Percentiles rank a stretch among this genome's conserved stretches.
These are phyloP conservation scores for Candida fluviatilis DNA, from an alignment of 805 yeast genomes.

Conservation along the genomic window DNA sequence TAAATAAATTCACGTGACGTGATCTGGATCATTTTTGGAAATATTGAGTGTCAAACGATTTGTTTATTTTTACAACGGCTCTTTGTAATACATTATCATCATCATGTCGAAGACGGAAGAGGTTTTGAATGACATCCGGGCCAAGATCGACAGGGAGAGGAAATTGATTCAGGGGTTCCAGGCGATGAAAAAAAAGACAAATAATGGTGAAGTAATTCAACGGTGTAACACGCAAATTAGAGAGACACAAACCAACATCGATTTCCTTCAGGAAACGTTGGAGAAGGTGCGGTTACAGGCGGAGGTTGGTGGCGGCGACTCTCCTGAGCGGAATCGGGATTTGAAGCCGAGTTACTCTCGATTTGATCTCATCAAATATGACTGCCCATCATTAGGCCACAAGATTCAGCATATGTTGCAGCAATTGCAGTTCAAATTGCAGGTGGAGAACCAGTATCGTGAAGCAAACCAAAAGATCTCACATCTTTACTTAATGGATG, in stretches of 20 bases:
- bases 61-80: neutral
- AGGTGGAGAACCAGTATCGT: constrained; percentile 89
- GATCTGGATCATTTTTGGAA: no score
- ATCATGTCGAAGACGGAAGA: constrained; percentile 18
- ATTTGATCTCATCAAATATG: constrained; percentile 82
- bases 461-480: constrained; percentile 90
- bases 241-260: constrained; percentile 89
- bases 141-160: constrained; percentile 83
- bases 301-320: neutral
- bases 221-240: constrained; percentile 86
- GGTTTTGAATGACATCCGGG: constrained; percentile 61
- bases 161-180: constrained; percentile 87
- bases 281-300: constrained; percentile 48
- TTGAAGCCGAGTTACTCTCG: constrained; percentile 53
- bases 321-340: constrained; percentile 4
- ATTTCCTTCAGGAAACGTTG: constrained; percentile 77
- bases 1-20: no score
- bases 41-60: neutral
- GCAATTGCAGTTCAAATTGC: constrained; percentile 87
- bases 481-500: constrained; percentile 82
- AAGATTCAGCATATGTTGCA: constrained; percentile 94
- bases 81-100: neutral
- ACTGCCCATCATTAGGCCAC: constrained; percentile 92
- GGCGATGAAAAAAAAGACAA: constrained; percentile 70
- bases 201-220: constrained; percentile 79